Evolutionary conservation across 179 eudicot genomes (phyloP), one percentile per base, ranked within the genome.

Genomic region (Monotropa hypopitys): DNA sequence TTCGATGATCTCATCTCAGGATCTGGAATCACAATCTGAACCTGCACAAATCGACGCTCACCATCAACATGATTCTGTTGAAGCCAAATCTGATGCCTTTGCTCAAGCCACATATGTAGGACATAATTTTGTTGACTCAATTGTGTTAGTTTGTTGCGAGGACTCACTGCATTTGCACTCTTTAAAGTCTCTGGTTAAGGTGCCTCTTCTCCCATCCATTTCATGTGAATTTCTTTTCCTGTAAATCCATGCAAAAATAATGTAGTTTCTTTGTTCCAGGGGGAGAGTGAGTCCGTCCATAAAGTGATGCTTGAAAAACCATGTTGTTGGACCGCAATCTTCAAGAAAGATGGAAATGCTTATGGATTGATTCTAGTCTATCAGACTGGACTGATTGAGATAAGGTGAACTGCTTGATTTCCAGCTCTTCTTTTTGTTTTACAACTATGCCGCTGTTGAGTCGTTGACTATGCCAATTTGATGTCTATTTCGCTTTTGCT

Each of bases 111-210:
- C 69, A 32, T 9, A 73, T 79, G 59, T 76, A 42, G 90, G 81
- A 57, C 81, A 80, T 71, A 88, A 68, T 75, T 75, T 68, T 61
- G 43, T 59, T 62, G 87, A 87, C 79, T 88, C 93, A 23, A 70
- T 84, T 38, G 80, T 92, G 81, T 81, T 93, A 75, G 87, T 93
- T 75, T 91, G 98, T 80, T 89, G 86, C 70, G 91, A 88, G 82
- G 85, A 85, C 66, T 82, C 80, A 43, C 53, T 90, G 72, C 80
- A 83, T 76, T 77, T 93, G 47, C 92, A 81, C 87, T 67, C 89
- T 63, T 72, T 82, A 51, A 85, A 85, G 79, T 86, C 92, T 65
- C 72, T 89, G 56, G 65, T 90, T 56, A 90, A 89, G 97, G 98
- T 93, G 72, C 82, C 50, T 76, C 50, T 30, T 81, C n/a, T 72